Percentiles rank a stretch among this genome's conserved stretches.
phyloP scores from a whole-genome alignment of 2,329 filamentous ascomycete genomes.

The Aspergillus pseudoviridinutans region DNA sequence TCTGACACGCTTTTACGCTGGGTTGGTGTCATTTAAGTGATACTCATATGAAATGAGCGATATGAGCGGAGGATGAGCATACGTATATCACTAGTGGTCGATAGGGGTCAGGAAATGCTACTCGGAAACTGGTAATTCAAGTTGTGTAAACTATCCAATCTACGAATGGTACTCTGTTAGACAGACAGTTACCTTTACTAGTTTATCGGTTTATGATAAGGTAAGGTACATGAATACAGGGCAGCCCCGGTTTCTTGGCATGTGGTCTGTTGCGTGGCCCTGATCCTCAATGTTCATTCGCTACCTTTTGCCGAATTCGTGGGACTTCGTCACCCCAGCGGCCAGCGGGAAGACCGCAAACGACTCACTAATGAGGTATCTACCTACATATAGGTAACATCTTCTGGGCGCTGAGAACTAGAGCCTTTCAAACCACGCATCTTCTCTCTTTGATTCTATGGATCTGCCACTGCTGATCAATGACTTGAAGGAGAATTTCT shows the following conservation, averaged over 20 bases:
- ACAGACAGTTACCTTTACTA: not conserved
- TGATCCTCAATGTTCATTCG: conserved; percentile 25
- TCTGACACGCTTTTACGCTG: no score
- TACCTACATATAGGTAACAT: not conserved
- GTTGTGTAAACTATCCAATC: no score
- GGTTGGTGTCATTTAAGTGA: not conserved
- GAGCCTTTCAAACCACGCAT: not conserved
- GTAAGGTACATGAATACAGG: not conserved
- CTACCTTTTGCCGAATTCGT: not conserved
- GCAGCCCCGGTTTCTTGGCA: not conserved
- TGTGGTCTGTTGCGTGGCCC: conserved; percentile 8
- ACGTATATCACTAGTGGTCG: not conserved
- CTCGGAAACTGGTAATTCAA: not conserved
- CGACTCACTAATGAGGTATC: not conserved
- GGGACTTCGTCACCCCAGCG: conserved; percentile 29
- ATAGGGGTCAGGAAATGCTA: not conserved
- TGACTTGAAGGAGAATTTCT: not conserved
- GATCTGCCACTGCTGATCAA: not conserved
- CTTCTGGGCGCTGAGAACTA: not conserved
- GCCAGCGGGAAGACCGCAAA: conserved; percentile 6
- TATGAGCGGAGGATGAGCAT: not conserved
- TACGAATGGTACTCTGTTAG: no score
- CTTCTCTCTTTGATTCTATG: not conserved
- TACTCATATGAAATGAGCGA: not conserved
- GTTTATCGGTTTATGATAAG: not conserved